These are phyloP conservation scores for Aspergillus awamori DNA, from an alignment of 2,329 filamentous ascomycete species.

Conservation along the genomic window DNA sequence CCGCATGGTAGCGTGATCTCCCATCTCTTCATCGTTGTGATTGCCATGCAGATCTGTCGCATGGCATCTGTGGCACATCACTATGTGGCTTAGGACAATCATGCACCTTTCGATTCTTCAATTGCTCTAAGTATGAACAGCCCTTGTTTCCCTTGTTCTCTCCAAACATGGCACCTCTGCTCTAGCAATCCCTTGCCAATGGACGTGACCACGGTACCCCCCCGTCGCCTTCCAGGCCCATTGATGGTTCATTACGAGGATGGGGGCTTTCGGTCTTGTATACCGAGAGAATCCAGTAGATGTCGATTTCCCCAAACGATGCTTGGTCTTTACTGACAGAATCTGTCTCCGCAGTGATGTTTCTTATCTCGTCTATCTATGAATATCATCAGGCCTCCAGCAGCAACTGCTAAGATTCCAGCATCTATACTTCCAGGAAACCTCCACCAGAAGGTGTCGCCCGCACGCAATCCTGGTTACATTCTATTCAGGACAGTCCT, in stretches of 20 bases:
- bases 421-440: background rate
- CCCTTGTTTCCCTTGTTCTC: background rate
- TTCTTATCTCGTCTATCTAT: background rate
- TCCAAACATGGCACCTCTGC: background rate
- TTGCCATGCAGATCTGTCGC: slow-evolving; percentile 22
- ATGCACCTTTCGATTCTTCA: background rate
- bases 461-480: background rate
- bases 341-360: background rate
- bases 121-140: slow-evolving; percentile 12
- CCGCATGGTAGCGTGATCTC: slow-evolving; percentile 11
- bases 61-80: slow-evolving; percentile 15
- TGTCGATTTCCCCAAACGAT: background rate
- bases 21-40: slow-evolving; percentile 12
- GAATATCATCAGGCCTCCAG: background rate
- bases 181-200: background rate
- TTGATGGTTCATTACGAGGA: background rate
- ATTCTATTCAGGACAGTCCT: background rate
- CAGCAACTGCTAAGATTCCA: slow-evolving; percentile 1
- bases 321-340: slow-evolving; percentile 2
- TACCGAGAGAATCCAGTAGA: background rate
- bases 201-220: background rate
- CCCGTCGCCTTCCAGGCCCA: background rate
- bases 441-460: background rate
- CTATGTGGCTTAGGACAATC: slow-evolving; percentile 16
- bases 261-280: background rate